Percentiles rank a stretch among this genome's conserved stretches.
Evolutionary conservation across 306 rosid genomes (phyloP).

Genomic region (Prinsepia uniflora): DNA sequence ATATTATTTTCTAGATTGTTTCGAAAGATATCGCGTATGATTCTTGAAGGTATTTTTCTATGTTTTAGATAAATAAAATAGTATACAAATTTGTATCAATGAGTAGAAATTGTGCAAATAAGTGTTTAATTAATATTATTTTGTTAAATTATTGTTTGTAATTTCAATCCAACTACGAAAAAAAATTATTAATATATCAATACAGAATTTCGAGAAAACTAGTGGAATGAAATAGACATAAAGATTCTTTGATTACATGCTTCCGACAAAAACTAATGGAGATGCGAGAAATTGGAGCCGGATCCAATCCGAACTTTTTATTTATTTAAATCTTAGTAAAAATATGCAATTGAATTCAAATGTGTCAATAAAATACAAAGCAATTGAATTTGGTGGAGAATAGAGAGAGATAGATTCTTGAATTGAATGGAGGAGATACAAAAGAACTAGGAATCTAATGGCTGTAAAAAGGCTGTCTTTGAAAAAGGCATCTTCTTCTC

Average conservation of each 20-base stretch:
- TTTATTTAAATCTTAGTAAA: conserved; percentile 32
- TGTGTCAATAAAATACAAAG: neutral
- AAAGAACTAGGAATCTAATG: conserved; percentile 46
- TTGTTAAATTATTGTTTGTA: too few relatives aligned
- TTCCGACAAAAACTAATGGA: conserved; percentile 63
- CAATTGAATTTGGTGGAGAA: conserved; percentile 35
- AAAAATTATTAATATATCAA: too few relatives aligned
- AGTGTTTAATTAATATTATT: too few relatives aligned
- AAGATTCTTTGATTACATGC: conserved; percentile 57
- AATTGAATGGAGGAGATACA: conserved; percentile 39
- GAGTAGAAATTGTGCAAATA: too few relatives aligned
- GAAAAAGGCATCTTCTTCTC: conserved; percentile 48
- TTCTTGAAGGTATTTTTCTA: too few relatives aligned
- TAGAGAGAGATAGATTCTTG: conserved; percentile 50
- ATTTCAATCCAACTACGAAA: too few relatives aligned
- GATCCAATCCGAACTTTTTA: conserved; percentile 43
- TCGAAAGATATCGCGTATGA: too few relatives aligned
- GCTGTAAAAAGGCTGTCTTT: conserved; percentile 51
- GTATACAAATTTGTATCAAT: too few relatives aligned
- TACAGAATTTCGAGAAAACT: conserved; percentile 4
- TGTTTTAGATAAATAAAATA: too few relatives aligned
- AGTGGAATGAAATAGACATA: neutral
- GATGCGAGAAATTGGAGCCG: conserved; percentile 55
- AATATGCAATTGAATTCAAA: neutral
- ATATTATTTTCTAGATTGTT: too few relatives aligned